These are phyloP conservation scores for Ceriops decandra DNA, from an alignment of 345 rosid species.

Conservation along the genomic window DNA sequence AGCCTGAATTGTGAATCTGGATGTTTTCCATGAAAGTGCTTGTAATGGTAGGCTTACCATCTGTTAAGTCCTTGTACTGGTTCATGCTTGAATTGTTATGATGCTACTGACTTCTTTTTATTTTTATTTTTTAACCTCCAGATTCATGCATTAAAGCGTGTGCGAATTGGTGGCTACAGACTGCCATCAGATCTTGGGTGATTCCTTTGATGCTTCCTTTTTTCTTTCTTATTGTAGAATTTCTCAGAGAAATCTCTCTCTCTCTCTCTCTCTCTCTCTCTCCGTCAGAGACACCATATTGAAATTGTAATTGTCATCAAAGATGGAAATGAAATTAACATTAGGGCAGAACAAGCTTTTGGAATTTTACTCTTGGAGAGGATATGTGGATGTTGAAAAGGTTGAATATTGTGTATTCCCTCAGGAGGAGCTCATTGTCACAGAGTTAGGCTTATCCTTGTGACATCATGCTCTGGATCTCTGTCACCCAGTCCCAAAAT, in stretches of 20 bases:
- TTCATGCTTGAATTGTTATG: not conserved
- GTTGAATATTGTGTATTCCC: no score
- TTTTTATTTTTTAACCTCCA: slow-evolving; percentile 23
- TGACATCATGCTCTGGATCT: no score
- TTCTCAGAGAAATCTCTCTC: not conserved
- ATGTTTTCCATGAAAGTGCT: not conserved
- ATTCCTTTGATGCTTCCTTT: slow-evolving; percentile 12
- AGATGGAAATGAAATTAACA: no score
- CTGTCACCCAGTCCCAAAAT: no score
- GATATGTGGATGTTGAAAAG: no score
- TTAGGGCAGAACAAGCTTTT: no score
- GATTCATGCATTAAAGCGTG: slow-evolving; percentile 76
- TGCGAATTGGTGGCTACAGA: slow-evolving; percentile 85
- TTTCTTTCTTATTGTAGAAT: slow-evolving; percentile 1
- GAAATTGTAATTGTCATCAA: no score
- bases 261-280: not conserved
- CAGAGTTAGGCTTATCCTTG: no score
- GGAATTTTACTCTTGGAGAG: no score
- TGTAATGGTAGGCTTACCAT: not conserved
- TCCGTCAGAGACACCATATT: no score
- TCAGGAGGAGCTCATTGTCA: no score
- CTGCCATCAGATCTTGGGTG: slow-evolving; percentile 95
- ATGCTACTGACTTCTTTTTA: slow-evolving; percentile 6
- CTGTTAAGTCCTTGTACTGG: no score
- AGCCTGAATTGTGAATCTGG: slow-evolving; percentile 1